Evolutionary conservation across 805 yeast species (phyloP), one percentile per base, ranked within the genome.

Genomic region (Yamadazyma sp.): DNA sequence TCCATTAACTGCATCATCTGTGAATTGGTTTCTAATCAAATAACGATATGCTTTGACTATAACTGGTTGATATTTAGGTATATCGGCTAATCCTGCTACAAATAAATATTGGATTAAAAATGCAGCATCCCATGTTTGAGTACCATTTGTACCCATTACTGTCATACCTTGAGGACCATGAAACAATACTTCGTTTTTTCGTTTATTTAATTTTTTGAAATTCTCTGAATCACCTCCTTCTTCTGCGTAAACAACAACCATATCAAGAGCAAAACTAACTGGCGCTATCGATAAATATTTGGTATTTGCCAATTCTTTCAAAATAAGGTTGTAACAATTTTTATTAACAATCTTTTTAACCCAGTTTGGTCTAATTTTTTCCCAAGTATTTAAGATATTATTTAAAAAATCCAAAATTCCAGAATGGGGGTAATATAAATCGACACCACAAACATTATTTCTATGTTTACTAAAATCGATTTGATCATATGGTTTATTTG

Each of bases 131-230:
- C 99, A 93, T 1, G 83, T 89, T 60, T 93, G 99, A 0, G 86
- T 86, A 16, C 99, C 99, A 58, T 93, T 93, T 0, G 99, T 93
- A 2, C 99, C 99, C 86, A 84, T 86, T 38, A 86, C 83, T 2
- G 91, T 76, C 79, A 93, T 73, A 4, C 99, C 99, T 53, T 83
- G 84, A 0, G 88, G 84, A 0, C 96, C 94, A 62, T 83, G 82
- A 59, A 85, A 88, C 33, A 87, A 50, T 23, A 78, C 80, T 49
- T 93, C 97, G 24, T 78, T 73, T 65, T 86, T 77, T 39, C 93
- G 67, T 12, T 63, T 69, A 29, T 73, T 55, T 20, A 81, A 70
- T 15, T 68, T 62, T 34, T 69, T 49, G 58, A 86, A 89, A 8
- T 71, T 72, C 1, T 61, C 60, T 0, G 95, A 82, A 2, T 80